Base-by-base conservation (phyloP, 306 rosid genomes). In the Carpinus fangiana region DNA sequence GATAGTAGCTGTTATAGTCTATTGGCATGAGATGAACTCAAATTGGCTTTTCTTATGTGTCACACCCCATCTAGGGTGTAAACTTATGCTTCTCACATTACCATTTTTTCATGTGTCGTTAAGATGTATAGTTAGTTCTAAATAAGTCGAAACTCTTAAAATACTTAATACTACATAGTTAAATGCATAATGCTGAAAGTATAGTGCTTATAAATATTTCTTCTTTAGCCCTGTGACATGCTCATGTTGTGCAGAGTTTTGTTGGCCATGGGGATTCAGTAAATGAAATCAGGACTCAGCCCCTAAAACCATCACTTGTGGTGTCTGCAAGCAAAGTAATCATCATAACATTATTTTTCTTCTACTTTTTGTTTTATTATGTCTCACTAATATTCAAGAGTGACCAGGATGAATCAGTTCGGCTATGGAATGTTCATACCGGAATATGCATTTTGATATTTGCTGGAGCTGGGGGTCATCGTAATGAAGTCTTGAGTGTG, bases 381-480 rank as follows among this genome's bases (percentile, higher is more conserved):
- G 31, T 51, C 8, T 78, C 73, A 74, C 46, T 87, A 68, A 88
- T 78, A 70, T 82, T 72, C 74, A 73, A 47, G 61, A 57, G 70
- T 89, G 72, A 78, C 56, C 89, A 95, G 98, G 99, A 95, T 70
- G 99, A 95, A 76, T 95, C 99, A 73, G 90, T 95, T 77, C 97
- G 98, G n/a, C 73, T 95, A 70, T 95, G 99, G 99, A 95, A 95
- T 82, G 88, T 85, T 72, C 98, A 90, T 76, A 93, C 96, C 16
- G 99, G 99, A 60, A 83, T 95, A 84, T 95, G 98, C 79, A 81
- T 95, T 85, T 84, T 95, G 90, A 81, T 95, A 83, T 93, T 95
- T 75, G 87, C 98, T 62, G 98, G 99, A 82, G 98, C 99, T 76
- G 94, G 99, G 18, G 99, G 99, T 62, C 99, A 95, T 84, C 97